A percentile compares a stretch with the other conserved stretches of the same genome.
These are phyloP conservation scores for Boletus rubroflammeus DNA, from an alignment of 768 basidiomycete genomes.

Conservation along the genomic window DNA sequence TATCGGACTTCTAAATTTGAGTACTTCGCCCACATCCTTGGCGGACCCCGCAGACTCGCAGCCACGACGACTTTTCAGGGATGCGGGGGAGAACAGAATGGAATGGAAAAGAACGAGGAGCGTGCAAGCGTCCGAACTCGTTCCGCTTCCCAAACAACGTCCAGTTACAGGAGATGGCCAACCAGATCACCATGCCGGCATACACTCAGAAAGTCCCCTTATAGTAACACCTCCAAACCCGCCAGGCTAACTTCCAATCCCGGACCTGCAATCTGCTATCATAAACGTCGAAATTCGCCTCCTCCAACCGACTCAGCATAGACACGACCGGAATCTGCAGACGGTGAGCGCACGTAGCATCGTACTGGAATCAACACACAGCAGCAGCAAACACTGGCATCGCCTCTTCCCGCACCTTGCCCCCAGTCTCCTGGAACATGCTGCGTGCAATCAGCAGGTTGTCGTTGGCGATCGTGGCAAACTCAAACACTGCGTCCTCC, in stretches of 20 bases:
- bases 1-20: conserved; percentile 37
- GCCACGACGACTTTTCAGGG: conserved; percentile 8
- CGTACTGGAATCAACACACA: conserved; percentile 41
- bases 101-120: not conserved
- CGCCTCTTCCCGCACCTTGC: conserved; percentile 51
- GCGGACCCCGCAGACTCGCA: conserved; percentile 31
- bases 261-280: conserved; percentile 55
- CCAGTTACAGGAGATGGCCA: conserved; percentile 7
- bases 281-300: conserved; percentile 69
- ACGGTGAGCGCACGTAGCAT: not conserved
- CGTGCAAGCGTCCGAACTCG: not conserved
- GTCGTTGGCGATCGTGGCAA: conserved; percentile 79
- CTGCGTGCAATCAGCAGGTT: conserved; percentile 71
- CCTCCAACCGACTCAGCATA: conserved; percentile 65
- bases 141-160: not conserved
- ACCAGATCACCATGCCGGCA: conserved; percentile 31
- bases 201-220: conserved; percentile 35
- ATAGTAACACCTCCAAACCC: conserved; percentile 56
- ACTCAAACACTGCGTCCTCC: conserved; percentile 77
- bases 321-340: conserved; percentile 62
- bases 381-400: conserved; percentile 72
- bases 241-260: conserved; percentile 79
- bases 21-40: conserved; percentile 24
- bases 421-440: conserved; percentile 56
- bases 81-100: not conserved